phyloP scores from a whole-genome alignment of 2,329 filamentous ascomycete species.

The Neonectria punicea region DNA sequence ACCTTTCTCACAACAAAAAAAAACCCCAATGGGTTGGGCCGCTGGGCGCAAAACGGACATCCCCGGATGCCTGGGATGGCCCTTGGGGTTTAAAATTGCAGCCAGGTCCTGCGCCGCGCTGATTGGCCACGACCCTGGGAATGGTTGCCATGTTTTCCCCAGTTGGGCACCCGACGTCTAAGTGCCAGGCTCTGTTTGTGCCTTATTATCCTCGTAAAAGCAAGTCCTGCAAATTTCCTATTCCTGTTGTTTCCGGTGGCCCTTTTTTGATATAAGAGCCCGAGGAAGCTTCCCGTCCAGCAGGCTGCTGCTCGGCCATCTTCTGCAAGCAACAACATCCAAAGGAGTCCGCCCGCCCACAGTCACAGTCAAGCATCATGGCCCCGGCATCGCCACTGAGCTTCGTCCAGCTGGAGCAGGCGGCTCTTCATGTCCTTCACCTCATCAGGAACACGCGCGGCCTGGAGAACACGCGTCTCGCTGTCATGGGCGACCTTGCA shows the following conservation, averaged over 20 bases:
- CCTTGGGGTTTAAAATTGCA: slow-evolving; percentile 19
- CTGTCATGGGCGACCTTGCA: slow-evolving; percentile 42
- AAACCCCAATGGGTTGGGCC: not conserved
- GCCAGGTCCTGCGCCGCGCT: not conserved
- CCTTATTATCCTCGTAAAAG: not conserved
- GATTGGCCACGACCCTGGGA: slow-evolving; percentile 16
- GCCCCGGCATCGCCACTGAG: slow-evolving; percentile 38
- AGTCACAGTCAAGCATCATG: slow-evolving; percentile 27
- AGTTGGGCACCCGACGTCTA: slow-evolving; percentile 24
- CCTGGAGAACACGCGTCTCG: slow-evolving; percentile 43
- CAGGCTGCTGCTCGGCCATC: slow-evolving; percentile 12
- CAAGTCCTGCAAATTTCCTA: not conserved
- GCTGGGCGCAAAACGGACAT: slow-evolving; percentile 7
- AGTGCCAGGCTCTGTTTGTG: slow-evolving; percentile 14
- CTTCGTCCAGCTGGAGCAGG: slow-evolving; percentile 66
- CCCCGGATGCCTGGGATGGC: slow-evolving; percentile 4
- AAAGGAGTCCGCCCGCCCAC: not conserved
- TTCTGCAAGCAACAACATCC: not conserved
- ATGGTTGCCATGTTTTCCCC: slow-evolving; percentile 36
- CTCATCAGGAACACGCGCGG: slow-evolving; percentile 68
- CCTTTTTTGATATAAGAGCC: slow-evolving; percentile 1
- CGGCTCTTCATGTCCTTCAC: slow-evolving; percentile 90
- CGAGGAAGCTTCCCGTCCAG: not conserved
- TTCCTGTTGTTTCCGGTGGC: not conserved
- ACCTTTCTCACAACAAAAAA: not conserved